These are phyloP conservation scores for Phylloporus scabripes DNA, from an alignment of 768 basidiomycete genomes.

Conservation along the genomic window DNA sequence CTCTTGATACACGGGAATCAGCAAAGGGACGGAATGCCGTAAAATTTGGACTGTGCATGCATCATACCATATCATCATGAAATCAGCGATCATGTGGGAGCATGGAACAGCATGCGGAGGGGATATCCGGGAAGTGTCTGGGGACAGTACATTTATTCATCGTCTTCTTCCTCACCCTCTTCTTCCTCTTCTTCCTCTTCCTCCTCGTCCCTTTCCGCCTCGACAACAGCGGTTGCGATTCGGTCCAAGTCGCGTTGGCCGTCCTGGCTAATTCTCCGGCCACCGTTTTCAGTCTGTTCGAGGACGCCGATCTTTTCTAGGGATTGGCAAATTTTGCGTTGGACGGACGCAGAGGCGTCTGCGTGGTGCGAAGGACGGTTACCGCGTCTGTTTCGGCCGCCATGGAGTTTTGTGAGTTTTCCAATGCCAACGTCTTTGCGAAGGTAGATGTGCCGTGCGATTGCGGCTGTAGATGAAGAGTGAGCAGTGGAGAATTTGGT, in stretches of 20 bases:
- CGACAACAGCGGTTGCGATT: slow-evolving; percentile 85
- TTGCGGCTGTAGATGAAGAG: slow-evolving; percentile 55
- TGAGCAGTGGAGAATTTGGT: background rate
- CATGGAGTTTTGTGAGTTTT: slow-evolving; percentile 92
- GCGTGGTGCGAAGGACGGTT: slow-evolving; percentile 96
- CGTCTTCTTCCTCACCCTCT: slow-evolving; percentile 60
- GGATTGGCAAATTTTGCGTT: slow-evolving; percentile 94
- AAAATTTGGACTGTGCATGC: slow-evolving; percentile 30
- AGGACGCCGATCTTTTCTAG: slow-evolving; percentile 98
- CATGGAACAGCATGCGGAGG: slow-evolving; percentile 21
- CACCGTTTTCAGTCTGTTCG: slow-evolving; percentile 90
- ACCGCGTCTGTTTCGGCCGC: slow-evolving; percentile 91
- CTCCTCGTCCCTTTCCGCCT: slow-evolving; percentile 67
- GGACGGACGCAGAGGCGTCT: slow-evolving; percentile 78
- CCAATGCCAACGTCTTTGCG: slow-evolving; percentile 96
- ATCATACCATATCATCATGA: slow-evolving; percentile 39
- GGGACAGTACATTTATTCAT: slow-evolving; percentile 24
- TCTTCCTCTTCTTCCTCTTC: slow-evolving; percentile 73
- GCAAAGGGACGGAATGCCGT: slow-evolving; percentile 19
- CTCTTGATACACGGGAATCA: background rate
- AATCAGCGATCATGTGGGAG: slow-evolving; percentile 14
- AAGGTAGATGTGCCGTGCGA: slow-evolving; percentile 99
- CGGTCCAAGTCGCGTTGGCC: slow-evolving; percentile 94
- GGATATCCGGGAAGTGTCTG: slow-evolving; percentile 15
- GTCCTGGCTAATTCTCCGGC: slow-evolving; percentile 93